Evolutionary conservation across 164 flowering plant species (phyloP), one percentile per base, ranked within the genome.

Genomic region (Macadamia tetraphylla): DNA sequence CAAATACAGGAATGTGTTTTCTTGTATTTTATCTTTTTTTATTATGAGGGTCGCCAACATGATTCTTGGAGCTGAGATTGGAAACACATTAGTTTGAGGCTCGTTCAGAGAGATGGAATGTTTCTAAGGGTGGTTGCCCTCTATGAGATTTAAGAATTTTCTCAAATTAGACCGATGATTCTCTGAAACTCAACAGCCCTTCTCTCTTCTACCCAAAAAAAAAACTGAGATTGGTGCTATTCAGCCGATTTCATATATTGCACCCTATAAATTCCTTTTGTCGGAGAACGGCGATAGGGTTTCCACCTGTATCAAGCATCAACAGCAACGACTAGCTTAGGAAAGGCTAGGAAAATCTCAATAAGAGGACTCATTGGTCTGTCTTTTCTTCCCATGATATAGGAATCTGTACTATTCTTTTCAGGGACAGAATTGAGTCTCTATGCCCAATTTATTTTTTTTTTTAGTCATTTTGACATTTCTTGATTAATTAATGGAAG

Each of bases 361-460:
- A 84, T 80, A 83, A 80, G 63, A 70, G 66, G 76, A 77, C 74
- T 73, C 72, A 78, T 73, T 73, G 68, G 60, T 69, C 76, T 79
- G 66, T 66, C 61, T 32, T 51, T 58, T 58, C 13, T 57, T 30
- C 68, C 75, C 67, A 46, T 70, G 55, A 67, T 63, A 67, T 69
- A 73, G 74, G 58, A 61, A 63, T 71, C 63, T 73, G 72, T 63
- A 58, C 72, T 65, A 67, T 75, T 58, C 68, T 35, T 68, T 76
- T 70, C 67, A 67, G 46, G 67, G 79, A 75, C 70, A 76, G 74
- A 79, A 68, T 74, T 71, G 74, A 74, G 3, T 72, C 7, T 46
- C 72, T 23, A 23, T 46, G 68, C 71, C 71, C 65, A 57, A 66
- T 74, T 23, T 66, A 75, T 60, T 79, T 62, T 75, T 68, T 74